These are phyloP conservation scores for Macrocystidia cucumis DNA, from an alignment of 1,284 basidiomycete species.

Conservation along the genomic window DNA sequence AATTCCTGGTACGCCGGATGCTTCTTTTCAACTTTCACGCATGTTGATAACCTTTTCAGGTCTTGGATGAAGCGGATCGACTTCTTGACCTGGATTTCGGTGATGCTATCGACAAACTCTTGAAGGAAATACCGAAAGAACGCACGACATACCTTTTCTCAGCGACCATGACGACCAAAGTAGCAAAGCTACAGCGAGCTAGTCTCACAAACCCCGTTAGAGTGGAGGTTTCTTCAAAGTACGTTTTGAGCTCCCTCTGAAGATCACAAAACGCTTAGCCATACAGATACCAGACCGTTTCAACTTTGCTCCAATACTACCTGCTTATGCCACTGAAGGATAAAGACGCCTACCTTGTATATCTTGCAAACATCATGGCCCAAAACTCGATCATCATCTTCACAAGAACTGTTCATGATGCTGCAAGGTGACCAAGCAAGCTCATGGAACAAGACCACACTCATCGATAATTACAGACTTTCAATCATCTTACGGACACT, in stretches of 20 bases:
- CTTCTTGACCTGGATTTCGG: slow-evolving; percentile 98
- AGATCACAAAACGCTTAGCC: slow-evolving; percentile 5
- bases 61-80: slow-evolving; percentile 96
- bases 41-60: slow-evolving; percentile 35
- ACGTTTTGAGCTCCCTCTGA: slow-evolving; percentile 19
- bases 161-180: slow-evolving; percentile 99
- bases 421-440: slow-evolving; percentile 55
- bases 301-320: slow-evolving; percentile 94
- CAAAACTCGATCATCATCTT: slow-evolving; percentile 96
- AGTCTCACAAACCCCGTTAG: slow-evolving; percentile 92
- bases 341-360: slow-evolving; percentile 90
- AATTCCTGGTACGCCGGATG: slow-evolving; percentile 71
- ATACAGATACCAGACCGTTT: slow-evolving; percentile 90
- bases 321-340: slow-evolving; percentile 89
- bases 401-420: slow-evolving; percentile 92
- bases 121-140: slow-evolving; percentile 93
- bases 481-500: slow-evolving; percentile 87
- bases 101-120: slow-evolving; percentile 93
- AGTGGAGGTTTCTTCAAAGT: slow-evolving; percentile 93
- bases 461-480: slow-evolving; percentile 38
- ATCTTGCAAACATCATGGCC: slow-evolving; percentile 84
- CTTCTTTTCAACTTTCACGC: slow-evolving; percentile 2
- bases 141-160: slow-evolving; percentile 96
- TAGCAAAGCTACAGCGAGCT: slow-evolving; percentile 96
- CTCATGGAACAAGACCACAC: slow-evolving; percentile 1